Evolutionary conservation across 805 yeast species (phyloP), one percentile per base, ranked within the genome.

Genomic region (Candida argentea): DNA sequence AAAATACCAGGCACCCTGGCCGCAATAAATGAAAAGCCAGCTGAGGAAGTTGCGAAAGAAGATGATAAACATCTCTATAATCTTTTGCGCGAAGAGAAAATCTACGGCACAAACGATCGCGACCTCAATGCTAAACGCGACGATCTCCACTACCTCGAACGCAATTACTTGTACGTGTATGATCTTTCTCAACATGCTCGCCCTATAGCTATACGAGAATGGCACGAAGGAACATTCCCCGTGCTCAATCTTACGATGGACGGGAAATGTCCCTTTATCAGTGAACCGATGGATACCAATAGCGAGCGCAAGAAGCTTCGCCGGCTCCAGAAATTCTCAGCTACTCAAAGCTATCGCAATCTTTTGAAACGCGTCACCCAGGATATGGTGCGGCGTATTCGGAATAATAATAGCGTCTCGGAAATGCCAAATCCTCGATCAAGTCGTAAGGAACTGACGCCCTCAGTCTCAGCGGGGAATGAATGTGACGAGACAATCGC

Each of bases 111-210:
- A 1, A 70, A 79, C 20, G 96, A 87, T 50, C 70, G 94, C 39
- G 95, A 87, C 49, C 91, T 93, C 8, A 69, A 65, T 36, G 91
- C 93, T 2, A 75, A 69, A 39, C 64, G 95, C 32, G 94, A 83
- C 42, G 95, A 89, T 48, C 70, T 80, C 43, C 76, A 78, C 45
- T 82, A 82, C 49, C 83, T 91, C 51, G 76, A 75, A 28, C 75
- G 77, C 21, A 57, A 59, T 30, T 85, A 76, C 52, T 58, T 85
- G 16, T 76, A 79, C 38, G 77, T 85, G 21, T 89, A 79, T 55
- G 98, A 91, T 45, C 61, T 81, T 15, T 67, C 76, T 37, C 87
- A 82, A 42, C 68, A 67, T 14, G 76, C 78, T 36, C 71, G 94
- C 31, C 95, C 97, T 0, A 70, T 85, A 5, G 76, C 87, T 7